Base-by-base conservation (phyloP, 306 rosid species). In the Gleditsia sinensis region DNA sequence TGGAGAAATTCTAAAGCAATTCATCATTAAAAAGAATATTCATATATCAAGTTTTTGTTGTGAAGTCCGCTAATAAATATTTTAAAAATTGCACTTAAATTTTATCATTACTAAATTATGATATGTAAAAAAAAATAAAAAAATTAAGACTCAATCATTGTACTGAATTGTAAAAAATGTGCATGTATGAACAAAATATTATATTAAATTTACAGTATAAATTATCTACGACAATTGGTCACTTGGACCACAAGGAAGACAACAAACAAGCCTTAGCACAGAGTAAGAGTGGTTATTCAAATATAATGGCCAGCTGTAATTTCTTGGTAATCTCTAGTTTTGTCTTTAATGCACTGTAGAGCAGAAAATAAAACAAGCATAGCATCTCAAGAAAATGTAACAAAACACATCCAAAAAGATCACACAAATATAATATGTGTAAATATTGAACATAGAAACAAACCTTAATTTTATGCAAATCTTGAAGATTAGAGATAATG, bases 381-480 rank as follows among this genome's bases (percentile, higher is more conserved):
- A 61, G 51, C 51, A 73, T 53, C 11, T 9, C 40, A 17, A 20
- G 53, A 53, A 62, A 37, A n/a, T n/a, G 71, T 11, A 59, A 36
- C 14, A 75, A 32, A 67, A 48, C 24, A 19, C 27, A 21, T 49
- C 50, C 3, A 56, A 34, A 60, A 34, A 19, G 0, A 34, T n/a
- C 17, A 61, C 28, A 20, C 39, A 19, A 33, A 10, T 1, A 60
- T 33, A 2, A 55, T 13, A 30, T 25, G 36, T 34, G 46, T 34
- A 9, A 40, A 75, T 23, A 45, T 49, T 42, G 45, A 60, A 40
- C 10, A 30, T 34, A 54, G 19, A 57, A 80, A 78, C 78, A 54
- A 51, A 93, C 98, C 96, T 90, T 94, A 9, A 89, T 90, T 75
- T 81, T 72, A 37, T 75, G 89, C 59, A 87, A 75, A 42, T 58